These are phyloP conservation scores for Volvox africanus DNA, from an alignment of 139 green algal genomes.

Conservation along the genomic window DNA sequence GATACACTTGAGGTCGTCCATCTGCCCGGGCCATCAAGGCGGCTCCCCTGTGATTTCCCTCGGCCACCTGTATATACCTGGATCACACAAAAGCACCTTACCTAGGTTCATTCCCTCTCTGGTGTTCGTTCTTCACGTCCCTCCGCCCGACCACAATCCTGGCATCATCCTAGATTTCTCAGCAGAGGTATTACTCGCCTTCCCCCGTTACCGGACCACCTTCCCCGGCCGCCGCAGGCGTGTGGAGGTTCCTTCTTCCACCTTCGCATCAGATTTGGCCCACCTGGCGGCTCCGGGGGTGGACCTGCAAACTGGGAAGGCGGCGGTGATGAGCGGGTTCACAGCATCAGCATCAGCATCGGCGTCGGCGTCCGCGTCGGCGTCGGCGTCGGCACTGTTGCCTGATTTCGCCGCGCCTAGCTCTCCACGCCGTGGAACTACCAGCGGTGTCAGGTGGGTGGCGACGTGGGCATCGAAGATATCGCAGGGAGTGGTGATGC, in stretches of 20 bases:
- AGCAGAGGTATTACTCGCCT: too few species aligned
- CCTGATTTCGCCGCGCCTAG: neutral
- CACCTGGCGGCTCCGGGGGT: conserved; percentile 4
- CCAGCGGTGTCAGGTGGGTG: conserved; percentile 8
- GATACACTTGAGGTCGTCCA: too few species aligned
- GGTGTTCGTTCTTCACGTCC: too few species aligned
- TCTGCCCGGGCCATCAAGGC: too few species aligned
- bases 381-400: too few species aligned
- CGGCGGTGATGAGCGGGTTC: neutral
- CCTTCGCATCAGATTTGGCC: conserved; percentile 66
- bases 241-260: conserved; percentile 52
- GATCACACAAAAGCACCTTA: too few species aligned
- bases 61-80: too few species aligned
- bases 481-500: neutral
- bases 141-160: too few species aligned
- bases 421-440: neutral
- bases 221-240: conserved; percentile 1
- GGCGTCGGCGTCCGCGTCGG: neutral
- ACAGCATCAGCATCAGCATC: neutral
- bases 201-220: too few species aligned
- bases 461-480: neutral
- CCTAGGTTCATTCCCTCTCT: too few species aligned
- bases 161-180: too few species aligned
- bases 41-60: too few species aligned
- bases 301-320: conserved; percentile 25